Conservation (phyloP, 2,329 filamentous ascomycete species). For the Aspergillus sp. region DNA sequence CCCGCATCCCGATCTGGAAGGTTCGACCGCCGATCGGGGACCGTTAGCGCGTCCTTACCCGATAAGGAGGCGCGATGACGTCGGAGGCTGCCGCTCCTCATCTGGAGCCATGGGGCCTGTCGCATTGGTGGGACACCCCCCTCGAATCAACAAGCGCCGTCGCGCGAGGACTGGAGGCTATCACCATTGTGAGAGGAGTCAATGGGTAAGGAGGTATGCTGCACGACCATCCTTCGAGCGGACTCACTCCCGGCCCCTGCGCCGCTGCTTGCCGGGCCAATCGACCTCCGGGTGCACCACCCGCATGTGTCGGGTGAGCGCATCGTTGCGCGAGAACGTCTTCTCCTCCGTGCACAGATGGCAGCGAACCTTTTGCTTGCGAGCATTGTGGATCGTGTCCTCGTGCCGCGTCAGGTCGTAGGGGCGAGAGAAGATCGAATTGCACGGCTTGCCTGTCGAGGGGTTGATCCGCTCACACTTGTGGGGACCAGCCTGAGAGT, state of each 20-base stretch:
- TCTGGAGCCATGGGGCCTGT: constrained; percentile 14
- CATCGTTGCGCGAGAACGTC: constrained; percentile 93
- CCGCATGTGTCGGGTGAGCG: constrained; percentile 87
- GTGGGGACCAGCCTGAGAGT: constrained; percentile 90
- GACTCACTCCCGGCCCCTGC: constrained; percentile 35
- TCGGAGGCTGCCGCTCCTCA: constrained; percentile 19
- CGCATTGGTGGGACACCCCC: neutral
- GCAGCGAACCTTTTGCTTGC: constrained; percentile 93
- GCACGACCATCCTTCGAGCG: neutral
- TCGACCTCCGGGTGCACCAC: constrained; percentile 90
- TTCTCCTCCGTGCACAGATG: constrained; percentile 93
- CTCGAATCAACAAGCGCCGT: constrained; percentile 7
- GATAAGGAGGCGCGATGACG: constrained; percentile 17
- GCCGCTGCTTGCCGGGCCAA: constrained; percentile 64
- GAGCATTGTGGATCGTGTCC: constrained; percentile 92
- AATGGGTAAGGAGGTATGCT: constrained; percentile 1
- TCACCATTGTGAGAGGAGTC: constrained; percentile 2
- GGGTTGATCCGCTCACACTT: constrained; percentile 91
- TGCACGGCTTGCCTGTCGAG: constrained; percentile 91
- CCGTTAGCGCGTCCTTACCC: constrained; percentile 16
- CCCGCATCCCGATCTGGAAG: constrained; percentile 15
- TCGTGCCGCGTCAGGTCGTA: constrained; percentile 97
- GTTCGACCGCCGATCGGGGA: constrained; percentile 15
- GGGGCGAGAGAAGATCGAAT: constrained; percentile 87
- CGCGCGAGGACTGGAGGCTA: constrained; percentile 1